Evolutionary conservation across 75 land plant genomes (phyloP).

Genomic region (Sequoia sempervirens): DNA sequence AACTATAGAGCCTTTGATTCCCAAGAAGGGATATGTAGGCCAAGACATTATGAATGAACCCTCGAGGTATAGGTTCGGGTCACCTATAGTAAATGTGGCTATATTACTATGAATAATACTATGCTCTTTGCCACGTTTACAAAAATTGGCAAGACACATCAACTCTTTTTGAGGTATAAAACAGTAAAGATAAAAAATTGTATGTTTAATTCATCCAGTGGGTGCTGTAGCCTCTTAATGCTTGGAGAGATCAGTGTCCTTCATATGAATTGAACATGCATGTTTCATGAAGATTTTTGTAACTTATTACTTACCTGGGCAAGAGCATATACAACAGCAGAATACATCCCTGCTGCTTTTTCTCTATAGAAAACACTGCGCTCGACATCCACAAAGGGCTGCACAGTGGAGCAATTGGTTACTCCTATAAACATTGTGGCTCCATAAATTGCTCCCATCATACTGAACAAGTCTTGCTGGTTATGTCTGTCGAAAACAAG

Average conservation of each 20-base stretch:
- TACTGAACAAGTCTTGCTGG: conserved; percentile 18
- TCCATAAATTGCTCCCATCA: conserved; percentile 34
- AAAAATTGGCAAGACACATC: background rate
- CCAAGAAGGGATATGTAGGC: no score
- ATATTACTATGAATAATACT: no score
- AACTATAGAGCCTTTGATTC: no score
- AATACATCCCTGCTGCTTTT: conserved; percentile 42
- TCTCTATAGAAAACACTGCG: conserved; percentile 41
- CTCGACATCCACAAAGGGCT: conserved; percentile 36
- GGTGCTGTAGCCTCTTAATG: background rate
- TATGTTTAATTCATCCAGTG: background rate
- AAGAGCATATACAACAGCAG: conserved; percentile 31
- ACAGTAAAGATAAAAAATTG: background rate
- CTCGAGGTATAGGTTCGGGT: no score
- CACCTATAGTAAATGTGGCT: no score
- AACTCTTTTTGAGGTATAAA: background rate
- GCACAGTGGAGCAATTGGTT: conserved; percentile 31
- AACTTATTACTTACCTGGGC: conserved; percentile 22
- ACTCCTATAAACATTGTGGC: conserved; percentile 33
- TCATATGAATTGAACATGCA: background rate
- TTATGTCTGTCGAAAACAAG: conserved; percentile 13
- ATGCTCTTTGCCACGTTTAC: background rate
- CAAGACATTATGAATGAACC: no score
- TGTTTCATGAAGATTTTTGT: background rate
- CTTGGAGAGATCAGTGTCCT: background rate